phyloP scores from a whole-genome alignment of 2,329 filamentous ascomycete genomes.

The Paecilomyces fulvus region DNA sequence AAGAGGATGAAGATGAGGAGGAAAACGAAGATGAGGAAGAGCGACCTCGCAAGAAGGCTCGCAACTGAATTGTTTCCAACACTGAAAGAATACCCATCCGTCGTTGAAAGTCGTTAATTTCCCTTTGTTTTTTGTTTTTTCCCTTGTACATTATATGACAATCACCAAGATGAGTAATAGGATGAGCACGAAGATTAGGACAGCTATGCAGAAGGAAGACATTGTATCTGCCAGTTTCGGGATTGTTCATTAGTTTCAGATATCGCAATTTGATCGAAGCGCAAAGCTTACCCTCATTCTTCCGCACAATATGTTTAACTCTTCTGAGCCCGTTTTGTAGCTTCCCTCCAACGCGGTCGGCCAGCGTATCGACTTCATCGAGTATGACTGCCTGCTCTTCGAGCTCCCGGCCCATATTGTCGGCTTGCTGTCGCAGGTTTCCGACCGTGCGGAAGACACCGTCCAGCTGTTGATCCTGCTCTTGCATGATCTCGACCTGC shows the following conservation, averaged over 20 bases:
- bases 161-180: conserved; percentile 73
- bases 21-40: conserved; percentile 35
- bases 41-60: conserved; percentile 17
- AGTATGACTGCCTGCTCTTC: conserved; percentile 92
- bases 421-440: conserved; percentile 79
- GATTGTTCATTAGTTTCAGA: conserved; percentile 14
- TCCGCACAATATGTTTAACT: conserved; percentile 72
- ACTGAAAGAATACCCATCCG: not conserved
- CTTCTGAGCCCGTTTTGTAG: conserved; percentile 80
- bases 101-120: conserved; percentile 3
- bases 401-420: conserved; percentile 91
- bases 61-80: conserved; percentile 4
- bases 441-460: conserved; percentile 90
- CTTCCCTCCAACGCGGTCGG: conserved; percentile 79
- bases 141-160: conserved; percentile 43
- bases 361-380: conserved; percentile 72
- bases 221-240: conserved; percentile 46
- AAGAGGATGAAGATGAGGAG: conserved; percentile 46
- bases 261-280: not conserved
- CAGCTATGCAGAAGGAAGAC: conserved; percentile 84
- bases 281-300: conserved; percentile 73
- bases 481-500: conserved; percentile 83
- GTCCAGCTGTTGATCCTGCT: conserved; percentile 89
- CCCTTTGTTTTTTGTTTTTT: conserved; percentile 8
- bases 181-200: conserved; percentile 82